A percentile compares a stretch with the other conserved stretches of the same genome.
Evolutionary conservation across 495 filamentous ascomycete genomes (phyloP).

Genomic region (Choiromyces venosus): DNA sequence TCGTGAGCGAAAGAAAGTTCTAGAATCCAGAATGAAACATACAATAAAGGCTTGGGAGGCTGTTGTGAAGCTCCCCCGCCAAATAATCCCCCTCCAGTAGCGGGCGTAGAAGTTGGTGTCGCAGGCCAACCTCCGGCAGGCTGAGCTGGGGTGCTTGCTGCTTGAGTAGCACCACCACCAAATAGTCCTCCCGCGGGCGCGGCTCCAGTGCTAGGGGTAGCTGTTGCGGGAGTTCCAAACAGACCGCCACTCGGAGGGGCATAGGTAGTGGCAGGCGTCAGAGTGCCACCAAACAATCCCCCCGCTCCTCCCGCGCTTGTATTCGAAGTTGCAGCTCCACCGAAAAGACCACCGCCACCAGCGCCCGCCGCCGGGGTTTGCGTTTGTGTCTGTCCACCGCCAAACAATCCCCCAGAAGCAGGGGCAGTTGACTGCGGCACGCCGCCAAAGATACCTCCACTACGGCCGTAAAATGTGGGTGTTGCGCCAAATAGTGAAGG

Average conservation of each 20-base stretch:
- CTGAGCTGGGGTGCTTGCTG: constrained; percentile 20
- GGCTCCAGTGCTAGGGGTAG: constrained; percentile 4
- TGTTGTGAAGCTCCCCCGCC: constrained; percentile 43
- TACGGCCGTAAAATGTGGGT: constrained; percentile 8
- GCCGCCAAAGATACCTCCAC: constrained; percentile 29
- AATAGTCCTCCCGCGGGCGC: constrained; percentile 21
- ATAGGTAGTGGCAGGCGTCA: constrained; percentile 22
- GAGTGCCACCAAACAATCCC: background rate
- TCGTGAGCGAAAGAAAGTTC: background rate
- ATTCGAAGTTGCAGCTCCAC: background rate
- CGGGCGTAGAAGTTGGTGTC: constrained; percentile 6
- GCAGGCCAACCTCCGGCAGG: constrained; percentile 28
- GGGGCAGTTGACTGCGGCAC: constrained; percentile 6
- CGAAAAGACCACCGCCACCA: constrained; percentile 5
- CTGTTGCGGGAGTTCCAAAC: constrained; percentile 21
- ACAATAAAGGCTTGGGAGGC: constrained; percentile 51
- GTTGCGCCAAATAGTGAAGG: constrained; percentile 21
- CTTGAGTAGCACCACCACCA: constrained; percentile 11
- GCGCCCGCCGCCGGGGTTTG: constrained; percentile 11
- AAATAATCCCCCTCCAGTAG: constrained; percentile 39
- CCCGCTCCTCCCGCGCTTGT: background rate
- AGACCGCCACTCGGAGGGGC: constrained; percentile 23
- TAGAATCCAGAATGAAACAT: constrained; percentile 36
- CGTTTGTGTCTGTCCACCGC: constrained; percentile 6
- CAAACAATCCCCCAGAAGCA: constrained; percentile 23